Evolutionary conservation across 139 green algal genomes (phyloP).

Genomic region (Auxenochlorella protothecoides): DNA sequence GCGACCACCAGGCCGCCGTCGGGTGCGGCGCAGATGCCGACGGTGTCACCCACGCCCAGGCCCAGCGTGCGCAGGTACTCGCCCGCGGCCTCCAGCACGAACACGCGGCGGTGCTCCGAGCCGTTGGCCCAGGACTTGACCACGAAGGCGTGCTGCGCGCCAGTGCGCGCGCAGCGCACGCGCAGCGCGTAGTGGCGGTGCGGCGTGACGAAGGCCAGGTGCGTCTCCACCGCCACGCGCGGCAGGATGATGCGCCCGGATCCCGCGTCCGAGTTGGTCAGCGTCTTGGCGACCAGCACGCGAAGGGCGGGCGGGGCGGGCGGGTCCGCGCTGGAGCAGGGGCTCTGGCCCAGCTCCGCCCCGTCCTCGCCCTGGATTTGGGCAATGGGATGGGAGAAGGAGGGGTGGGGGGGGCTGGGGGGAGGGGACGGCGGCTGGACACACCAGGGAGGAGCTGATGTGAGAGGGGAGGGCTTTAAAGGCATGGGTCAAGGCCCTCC

Average conservation of each 20-base stretch:
- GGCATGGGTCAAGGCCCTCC: not conserved
- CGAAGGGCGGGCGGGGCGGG: not conserved
- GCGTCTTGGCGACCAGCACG: conserved; percentile 60
- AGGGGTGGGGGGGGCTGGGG: not conserved
- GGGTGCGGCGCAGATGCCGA: conserved; percentile 40
- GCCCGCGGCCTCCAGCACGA: conserved; percentile 55
- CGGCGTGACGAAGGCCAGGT: conserved; percentile 22
- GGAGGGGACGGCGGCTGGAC: not conserved
- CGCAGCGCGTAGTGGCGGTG: conserved; percentile 33
- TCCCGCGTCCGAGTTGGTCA: conserved; percentile 53
- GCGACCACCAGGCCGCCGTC: conserved; percentile 32
- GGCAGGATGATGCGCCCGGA: conserved; percentile 62
- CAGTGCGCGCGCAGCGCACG: not conserved
- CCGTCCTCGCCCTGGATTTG: too few species aligned
- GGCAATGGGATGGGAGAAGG: too few species aligned
- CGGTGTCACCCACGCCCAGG: conserved; percentile 41
- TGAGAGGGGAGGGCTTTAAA: not conserved
- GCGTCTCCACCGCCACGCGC: conserved; percentile 42
- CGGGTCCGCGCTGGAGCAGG: not conserved
- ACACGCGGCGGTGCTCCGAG: conserved; percentile 56
- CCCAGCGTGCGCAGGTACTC: conserved; percentile 29
- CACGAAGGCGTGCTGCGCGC: conserved; percentile 29
- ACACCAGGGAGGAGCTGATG: not conserved
- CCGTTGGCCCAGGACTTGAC: conserved; percentile 67
- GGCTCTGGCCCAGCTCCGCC: too few species aligned